Evolutionary conservation across 345 rosid genomes (phyloP).

Genomic region (Acer saccharum): DNA sequence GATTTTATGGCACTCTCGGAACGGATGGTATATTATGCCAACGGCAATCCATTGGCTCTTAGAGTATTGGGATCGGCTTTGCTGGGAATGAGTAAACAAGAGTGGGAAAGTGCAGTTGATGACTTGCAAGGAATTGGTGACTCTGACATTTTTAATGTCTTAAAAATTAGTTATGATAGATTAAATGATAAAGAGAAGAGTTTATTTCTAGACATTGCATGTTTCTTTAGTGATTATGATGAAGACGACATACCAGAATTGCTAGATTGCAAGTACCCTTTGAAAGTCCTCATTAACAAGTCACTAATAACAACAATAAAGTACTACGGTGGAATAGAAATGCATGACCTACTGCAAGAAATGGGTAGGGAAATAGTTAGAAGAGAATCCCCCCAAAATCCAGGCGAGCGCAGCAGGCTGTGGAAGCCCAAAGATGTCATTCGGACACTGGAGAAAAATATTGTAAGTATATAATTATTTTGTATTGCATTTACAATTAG

Average conservation of each 20-base stretch:
- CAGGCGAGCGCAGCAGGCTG: slow-evolving; percentile 3
- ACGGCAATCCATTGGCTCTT: background rate
- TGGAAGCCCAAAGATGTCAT: slow-evolving; percentile 8
- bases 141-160: background rate
- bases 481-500: too few relatives aligned
- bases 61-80: background rate
- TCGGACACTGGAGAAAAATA: background rate
- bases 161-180: slow-evolving; percentile 21
- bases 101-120: background rate
- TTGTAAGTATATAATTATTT: background rate
- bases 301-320: slow-evolving; percentile 28
- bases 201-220: slow-evolving; percentile 47
- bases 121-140: background rate
- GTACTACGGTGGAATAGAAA: background rate
- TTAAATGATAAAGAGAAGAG: slow-evolving; percentile 20
- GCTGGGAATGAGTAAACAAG: background rate
- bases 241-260: background rate
- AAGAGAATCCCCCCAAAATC: slow-evolving; percentile 1
- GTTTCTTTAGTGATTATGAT: slow-evolving; percentile 10
- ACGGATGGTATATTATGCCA: background rate
- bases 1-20: background rate
- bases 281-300: slow-evolving; percentile 26
- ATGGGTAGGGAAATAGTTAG: slow-evolving; percentile 7
- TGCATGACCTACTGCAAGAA: slow-evolving; percentile 44
- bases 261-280: slow-evolving; percentile 14